Conservation (phyloP, 805 yeast genomes). For the Saccharomycopsis sp. region DNA sequence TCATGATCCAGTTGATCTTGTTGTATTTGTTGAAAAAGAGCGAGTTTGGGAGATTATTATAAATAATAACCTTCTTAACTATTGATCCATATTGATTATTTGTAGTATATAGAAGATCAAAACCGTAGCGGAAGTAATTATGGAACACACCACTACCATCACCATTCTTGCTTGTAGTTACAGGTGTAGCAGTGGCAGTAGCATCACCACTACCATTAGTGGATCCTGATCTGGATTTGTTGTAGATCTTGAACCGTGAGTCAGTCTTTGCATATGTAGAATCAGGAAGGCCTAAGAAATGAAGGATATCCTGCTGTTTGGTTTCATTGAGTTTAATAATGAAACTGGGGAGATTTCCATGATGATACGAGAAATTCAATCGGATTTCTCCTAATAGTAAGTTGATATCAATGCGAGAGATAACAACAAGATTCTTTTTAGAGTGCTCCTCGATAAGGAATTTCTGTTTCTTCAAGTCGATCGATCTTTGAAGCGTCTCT, state of each 20-base stretch:
- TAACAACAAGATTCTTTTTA: background rate
- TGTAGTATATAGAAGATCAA: slow-evolving; percentile 15
- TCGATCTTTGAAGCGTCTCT: background rate
- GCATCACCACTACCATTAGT: background rate
- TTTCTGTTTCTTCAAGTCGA: background rate
- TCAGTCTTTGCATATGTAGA: slow-evolving; percentile 15
- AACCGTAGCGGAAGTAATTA: slow-evolving; percentile 19
- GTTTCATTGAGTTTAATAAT: slow-evolving; percentile 6
- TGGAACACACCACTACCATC: slow-evolving; percentile 16
- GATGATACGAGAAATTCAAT: slow-evolving; percentile 7
- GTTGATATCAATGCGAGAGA: slow-evolving; percentile 7
- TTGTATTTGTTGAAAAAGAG: slow-evolving; percentile 12
- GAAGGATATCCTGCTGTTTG: slow-evolving; percentile 16
- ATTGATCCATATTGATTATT: slow-evolving; percentile 9
- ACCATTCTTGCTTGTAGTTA: background rate
- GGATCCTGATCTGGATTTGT: background rate
- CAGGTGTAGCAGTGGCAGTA: background rate
- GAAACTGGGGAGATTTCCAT: background rate
- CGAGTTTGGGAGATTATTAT: slow-evolving; percentile 18
- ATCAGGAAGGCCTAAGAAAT: slow-evolving; percentile 17
- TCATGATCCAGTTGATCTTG: slow-evolving; percentile 20
- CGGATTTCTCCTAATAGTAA: slow-evolving; percentile 2
- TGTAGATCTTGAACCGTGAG: slow-evolving; percentile 13
- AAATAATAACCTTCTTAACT: slow-evolving; percentile 15
- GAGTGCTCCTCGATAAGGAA: background rate